Base-by-base conservation (phyloP, 2,329 filamentous ascomycete genomes). In the Hysterium pulicare region DNA sequence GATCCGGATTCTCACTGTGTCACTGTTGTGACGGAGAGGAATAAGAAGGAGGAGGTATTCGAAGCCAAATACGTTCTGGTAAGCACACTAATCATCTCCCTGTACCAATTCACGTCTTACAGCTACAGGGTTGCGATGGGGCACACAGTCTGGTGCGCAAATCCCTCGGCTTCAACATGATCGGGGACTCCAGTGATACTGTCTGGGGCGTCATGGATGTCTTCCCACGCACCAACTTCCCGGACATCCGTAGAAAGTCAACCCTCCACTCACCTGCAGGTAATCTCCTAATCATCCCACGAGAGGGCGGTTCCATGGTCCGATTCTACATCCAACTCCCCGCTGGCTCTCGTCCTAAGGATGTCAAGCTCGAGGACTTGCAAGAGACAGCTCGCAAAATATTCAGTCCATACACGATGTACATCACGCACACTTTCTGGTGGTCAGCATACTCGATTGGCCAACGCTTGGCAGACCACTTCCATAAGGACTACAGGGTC, bases 391-490 rank as follows among this genome's bases (percentile, higher is more conserved):
- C 79, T 0, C 64, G 68, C 26, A 64, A 62, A 0, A 77, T 83
- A 31, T 76, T 84, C 38, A 47, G 61, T 0, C 80, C 79, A 0
- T 83, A 81, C 42, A 46, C 54, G 0, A 68, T 83, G 47, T 74
- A 80, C 0, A 72, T 81, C 39, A 70, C 70, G 1, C 73, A 76
- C 41, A 81, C 78, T 71, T 83, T 64, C 15, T 88, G 84, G 83
- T 88, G 87, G 68, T 84, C 83, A 34, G 79, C 82, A 33, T 88
- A 87, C 59, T 76, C 82, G 51, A 82, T 87, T 44, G 81, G 83
- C 9, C 83, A 87, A 68, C 78, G 86, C 15, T 77, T 89, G 17
- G 86, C 85, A 2, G 80, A 80, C 50, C 75, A 78, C 35, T 90
- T 89, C 67, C 77, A 79, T 50, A 79, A 84, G 54, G 72, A 77